phyloP scores from a whole-genome alignment of 2,329 filamentous ascomycete species.

The Monilinia fructigena region DNA sequence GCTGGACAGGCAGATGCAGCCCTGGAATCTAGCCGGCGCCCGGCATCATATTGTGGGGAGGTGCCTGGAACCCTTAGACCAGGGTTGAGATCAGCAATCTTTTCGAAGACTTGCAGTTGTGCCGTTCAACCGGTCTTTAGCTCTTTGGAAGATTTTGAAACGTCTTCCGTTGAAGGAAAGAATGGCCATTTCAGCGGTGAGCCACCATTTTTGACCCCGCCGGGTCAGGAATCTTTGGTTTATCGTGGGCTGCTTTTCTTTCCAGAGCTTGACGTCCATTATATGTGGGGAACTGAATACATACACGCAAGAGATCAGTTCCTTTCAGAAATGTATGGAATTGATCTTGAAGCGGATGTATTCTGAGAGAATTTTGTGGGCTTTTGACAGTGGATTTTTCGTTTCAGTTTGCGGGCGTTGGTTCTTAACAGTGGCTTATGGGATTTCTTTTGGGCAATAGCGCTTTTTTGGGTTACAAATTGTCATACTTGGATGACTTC shows the following conservation, averaged over 20 bases:
- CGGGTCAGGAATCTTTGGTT: background rate
- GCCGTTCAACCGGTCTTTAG: constrained; percentile 10
- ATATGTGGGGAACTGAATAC: constrained; percentile 3
- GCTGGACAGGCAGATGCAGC: background rate
- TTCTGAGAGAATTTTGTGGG: background rate
- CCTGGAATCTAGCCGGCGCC: background rate
- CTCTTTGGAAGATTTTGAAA: background rate
- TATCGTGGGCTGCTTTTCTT: background rate
- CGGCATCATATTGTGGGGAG: constrained; percentile 2
- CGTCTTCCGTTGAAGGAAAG: background rate
- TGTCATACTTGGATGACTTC: background rate
- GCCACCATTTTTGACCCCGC: constrained; percentile 5
- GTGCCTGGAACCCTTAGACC: constrained; percentile 13
- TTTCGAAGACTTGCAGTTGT: background rate
- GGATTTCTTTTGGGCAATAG: background rate
- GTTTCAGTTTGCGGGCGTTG: background rate
- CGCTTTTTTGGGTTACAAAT: background rate
- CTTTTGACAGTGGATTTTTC: background rate
- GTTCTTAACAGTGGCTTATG: background rate
- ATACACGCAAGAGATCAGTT: background rate
- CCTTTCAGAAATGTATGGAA: constrained; percentile 3
- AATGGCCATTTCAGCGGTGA: background rate
- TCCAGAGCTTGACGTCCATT: constrained; percentile 11
- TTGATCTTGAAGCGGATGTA: background rate
- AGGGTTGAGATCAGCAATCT: constrained; percentile 8